These are phyloP conservation scores for Ceriops tagal DNA, from an alignment of 345 rosid genomes.

Conservation along the genomic window DNA sequence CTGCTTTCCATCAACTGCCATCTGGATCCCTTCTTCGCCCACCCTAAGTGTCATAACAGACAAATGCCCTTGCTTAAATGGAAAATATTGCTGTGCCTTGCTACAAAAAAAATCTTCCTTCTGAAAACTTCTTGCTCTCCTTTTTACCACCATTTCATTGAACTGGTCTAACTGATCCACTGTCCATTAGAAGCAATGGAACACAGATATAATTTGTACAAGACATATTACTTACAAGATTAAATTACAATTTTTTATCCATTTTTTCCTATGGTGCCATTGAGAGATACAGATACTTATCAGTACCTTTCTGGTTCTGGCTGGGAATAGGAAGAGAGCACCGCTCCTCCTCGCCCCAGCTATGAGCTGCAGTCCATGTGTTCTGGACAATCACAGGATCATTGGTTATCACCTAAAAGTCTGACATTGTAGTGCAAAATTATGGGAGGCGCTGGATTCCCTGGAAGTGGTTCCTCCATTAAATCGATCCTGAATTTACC, in stretches of 20 bases:
- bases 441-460: background rate
- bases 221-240: too few species aligned
- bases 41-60: conserved; percentile 80
- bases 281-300: background rate
- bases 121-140: conserved; percentile 2
- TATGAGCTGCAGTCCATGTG: background rate
- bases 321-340: background rate
- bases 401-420: background rate
- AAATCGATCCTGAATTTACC: background rate
- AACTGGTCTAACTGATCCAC: background rate
- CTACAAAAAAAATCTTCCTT: conserved; percentile 3
- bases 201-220: too few species aligned
- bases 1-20: conserved; percentile 92
- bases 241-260: too few species aligned
- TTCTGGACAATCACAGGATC: background rate
- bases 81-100: conserved; percentile 47
- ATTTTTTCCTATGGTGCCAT: background rate
- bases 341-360: conserved; percentile 2
- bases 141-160: background rate
- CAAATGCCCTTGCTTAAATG: conserved; percentile 63
- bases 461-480: background rate
- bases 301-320: background rate
- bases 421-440: conserved; percentile 3
- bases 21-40: conserved; percentile 79
- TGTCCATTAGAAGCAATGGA: background rate